Evolutionary conservation across 208 protist genomes (phyloP), one percentile per base, ranked within the genome.

Genomic region (Vickermania ingenoplastis): DNA sequence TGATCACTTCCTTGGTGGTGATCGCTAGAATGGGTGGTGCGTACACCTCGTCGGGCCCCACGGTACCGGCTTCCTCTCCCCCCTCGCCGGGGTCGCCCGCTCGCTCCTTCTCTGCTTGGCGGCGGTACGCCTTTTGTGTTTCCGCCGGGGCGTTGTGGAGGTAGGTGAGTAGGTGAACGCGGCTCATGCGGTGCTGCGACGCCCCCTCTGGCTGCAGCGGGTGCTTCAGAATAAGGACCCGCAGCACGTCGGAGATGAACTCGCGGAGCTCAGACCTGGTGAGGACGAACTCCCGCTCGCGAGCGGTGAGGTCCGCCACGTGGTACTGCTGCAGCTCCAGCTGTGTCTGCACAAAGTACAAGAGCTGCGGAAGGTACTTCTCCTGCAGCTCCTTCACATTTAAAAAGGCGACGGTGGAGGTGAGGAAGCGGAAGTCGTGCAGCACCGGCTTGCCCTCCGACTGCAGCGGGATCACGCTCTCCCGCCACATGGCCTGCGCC

Each of bases 321-420:
- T 65, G 65, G 28, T 66, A 59, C 36, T 52, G 60, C 57, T 80
- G 74, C 24, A 81, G 69, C 62, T 83, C 70, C 41, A 91, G 72
- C 56, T 91, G 83, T 55, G 80, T 67, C 59, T 87, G 80, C 29
- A 86, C 65, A 84, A 89, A 86, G 59, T 80, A 77, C 5, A 91
- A 61, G 25, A 88, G 83, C 7, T 62, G 61, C 17, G 64, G 73
- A 22, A 91, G 67, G 56, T 86, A 86, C 14, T 56, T 72, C 30
- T 71, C 31, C 49, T 54, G 30, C 41, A 91, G 69, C 53, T 91
- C 84, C 36, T 61, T 65, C 14, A 62, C 77, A 28, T 86, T 54
- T 0, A 63, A 59, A 30, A 59, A 41, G 2, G 59, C 54, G 31
- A 28, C 28, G 59, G 11, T n/a, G 4, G 31, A 24, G 5, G 56